phyloP scores from a whole-genome alignment of 345 rosid genomes.

The Geranium rotundifolium region DNA sequence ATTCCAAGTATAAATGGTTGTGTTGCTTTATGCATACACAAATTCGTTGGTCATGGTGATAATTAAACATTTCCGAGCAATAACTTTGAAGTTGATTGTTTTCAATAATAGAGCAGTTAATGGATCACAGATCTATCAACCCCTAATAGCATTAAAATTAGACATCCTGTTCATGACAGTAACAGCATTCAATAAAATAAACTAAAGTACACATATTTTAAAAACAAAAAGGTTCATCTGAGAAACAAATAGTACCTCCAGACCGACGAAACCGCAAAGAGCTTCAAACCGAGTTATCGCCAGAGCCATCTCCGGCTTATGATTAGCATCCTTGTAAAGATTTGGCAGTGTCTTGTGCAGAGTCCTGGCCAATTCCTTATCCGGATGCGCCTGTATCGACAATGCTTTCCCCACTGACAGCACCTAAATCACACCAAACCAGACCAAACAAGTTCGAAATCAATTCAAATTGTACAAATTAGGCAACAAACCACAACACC shows the following conservation, averaged over 20 bases:
- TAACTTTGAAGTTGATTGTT: too few species aligned
- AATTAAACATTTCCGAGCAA: too few species aligned
- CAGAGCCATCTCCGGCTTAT: slow-evolving; percentile 98
- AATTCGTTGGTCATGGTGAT: too few species aligned
- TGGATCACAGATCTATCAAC: too few species aligned
- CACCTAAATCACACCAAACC: slow-evolving; percentile 31
- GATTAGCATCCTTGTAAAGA: slow-evolving; percentile 77
- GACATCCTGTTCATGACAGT: background rate
- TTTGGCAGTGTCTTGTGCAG: slow-evolving; percentile 67
- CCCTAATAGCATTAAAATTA: too few species aligned
- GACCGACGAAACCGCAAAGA: slow-evolving; percentile 71
- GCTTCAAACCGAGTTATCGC: slow-evolving; percentile 89
- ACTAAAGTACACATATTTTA: background rate
- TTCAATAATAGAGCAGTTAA: too few species aligned
- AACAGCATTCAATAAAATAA: background rate
- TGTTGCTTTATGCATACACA: too few species aligned
- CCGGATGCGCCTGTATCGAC: slow-evolving; percentile 98
- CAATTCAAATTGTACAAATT: background rate
- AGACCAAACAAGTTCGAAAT: slow-evolving; percentile 7
- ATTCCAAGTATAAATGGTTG: too few species aligned
- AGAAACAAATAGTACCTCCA: slow-evolving; percentile 32
- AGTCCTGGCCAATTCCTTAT: slow-evolving; percentile 60
- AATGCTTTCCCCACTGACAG: slow-evolving; percentile 84
- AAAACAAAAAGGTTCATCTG: background rate
- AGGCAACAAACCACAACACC: background rate